phyloP scores from a whole-genome alignment of 208 protist genomes.

The Leishmania amazonensis region DNA sequence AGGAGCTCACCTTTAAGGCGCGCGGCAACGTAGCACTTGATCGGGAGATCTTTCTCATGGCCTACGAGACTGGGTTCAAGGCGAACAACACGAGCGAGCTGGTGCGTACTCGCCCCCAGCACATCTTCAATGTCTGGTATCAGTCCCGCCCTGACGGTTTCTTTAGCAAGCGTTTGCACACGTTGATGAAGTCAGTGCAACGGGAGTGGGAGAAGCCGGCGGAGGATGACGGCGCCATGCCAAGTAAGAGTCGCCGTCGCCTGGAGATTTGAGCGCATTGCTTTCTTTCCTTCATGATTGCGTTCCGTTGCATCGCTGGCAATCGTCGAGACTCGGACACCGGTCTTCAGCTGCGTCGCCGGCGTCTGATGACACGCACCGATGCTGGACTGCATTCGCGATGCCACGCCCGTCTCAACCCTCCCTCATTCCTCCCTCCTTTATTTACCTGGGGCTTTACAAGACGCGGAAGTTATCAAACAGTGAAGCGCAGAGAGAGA shows the following conservation, averaged over 20 bases:
- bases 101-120: slow-evolving; percentile 63
- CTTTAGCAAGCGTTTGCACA: slow-evolving; percentile 58
- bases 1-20: slow-evolving; percentile 55
- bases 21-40: slow-evolving; percentile 52
- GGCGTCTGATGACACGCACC: neutral
- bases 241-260: slow-evolving; percentile 30
- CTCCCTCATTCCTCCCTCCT: neutral
- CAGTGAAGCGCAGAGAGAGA: neutral
- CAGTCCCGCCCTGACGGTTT: slow-evolving; percentile 64
- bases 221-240: slow-evolving; percentile 29
- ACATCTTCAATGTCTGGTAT: slow-evolving; percentile 85
- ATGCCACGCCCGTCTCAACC: neutral
- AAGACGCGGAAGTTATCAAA: neutral
- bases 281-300: neutral
- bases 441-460: neutral
- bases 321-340: neutral
- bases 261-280: slow-evolving; percentile 12
- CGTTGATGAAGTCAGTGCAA: slow-evolving; percentile 66
- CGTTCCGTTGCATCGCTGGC: neutral
- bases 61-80: slow-evolving; percentile 71
- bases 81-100: slow-evolving; percentile 40
- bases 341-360: neutral
- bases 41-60: slow-evolving; percentile 73
- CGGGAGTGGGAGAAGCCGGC: slow-evolving; percentile 70
- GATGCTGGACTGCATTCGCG: neutral